phyloP scores from a whole-genome alignment of 768 basidiomycete species.

The Hygrocybe coccinea region DNA sequence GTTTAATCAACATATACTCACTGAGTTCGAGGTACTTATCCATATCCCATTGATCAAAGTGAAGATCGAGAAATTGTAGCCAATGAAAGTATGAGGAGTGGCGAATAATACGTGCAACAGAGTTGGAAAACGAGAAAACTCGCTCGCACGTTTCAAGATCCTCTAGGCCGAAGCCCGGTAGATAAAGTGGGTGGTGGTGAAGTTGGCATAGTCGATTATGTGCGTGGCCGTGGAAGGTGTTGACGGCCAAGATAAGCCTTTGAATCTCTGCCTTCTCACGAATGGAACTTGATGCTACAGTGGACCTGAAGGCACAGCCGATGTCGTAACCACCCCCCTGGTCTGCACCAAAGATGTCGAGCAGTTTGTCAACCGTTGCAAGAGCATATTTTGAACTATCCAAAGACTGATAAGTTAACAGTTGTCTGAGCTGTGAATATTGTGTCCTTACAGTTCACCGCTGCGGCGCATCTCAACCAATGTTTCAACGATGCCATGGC shows the following conservation, averaged over 20 bases:
- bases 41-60: slow-evolving; percentile 11
- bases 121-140: slow-evolving; percentile 17
- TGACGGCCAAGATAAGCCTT: slow-evolving; percentile 17
- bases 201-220: slow-evolving; percentile 28
- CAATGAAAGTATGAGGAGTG: slow-evolving; percentile 18
- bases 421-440: too few species aligned
- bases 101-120: slow-evolving; percentile 13
- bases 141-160: slow-evolving; percentile 23
- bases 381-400: slow-evolving; percentile 28
- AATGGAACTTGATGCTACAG: slow-evolving; percentile 20
- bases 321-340: slow-evolving; percentile 28
- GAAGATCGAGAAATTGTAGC: slow-evolving; percentile 17
- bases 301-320: slow-evolving; percentile 24
- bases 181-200: slow-evolving; percentile 17
- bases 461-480: too few species aligned
- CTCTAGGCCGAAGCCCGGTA: slow-evolving; percentile 18
- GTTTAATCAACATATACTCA: slow-evolving; percentile 10
- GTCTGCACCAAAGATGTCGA: slow-evolving; percentile 17
- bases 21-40: slow-evolving; percentile 23
- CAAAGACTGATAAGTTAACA: too few species aligned
- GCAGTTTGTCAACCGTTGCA: slow-evolving; percentile 18
- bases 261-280: slow-evolving; percentile 9
- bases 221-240: slow-evolving; percentile 26
- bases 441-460: too few species aligned
- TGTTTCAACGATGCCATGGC: too few species aligned